These are phyloP conservation scores for Aspergillus japonicus DNA, from an alignment of 2,329 filamentous ascomycete species.

Conservation along the genomic window DNA sequence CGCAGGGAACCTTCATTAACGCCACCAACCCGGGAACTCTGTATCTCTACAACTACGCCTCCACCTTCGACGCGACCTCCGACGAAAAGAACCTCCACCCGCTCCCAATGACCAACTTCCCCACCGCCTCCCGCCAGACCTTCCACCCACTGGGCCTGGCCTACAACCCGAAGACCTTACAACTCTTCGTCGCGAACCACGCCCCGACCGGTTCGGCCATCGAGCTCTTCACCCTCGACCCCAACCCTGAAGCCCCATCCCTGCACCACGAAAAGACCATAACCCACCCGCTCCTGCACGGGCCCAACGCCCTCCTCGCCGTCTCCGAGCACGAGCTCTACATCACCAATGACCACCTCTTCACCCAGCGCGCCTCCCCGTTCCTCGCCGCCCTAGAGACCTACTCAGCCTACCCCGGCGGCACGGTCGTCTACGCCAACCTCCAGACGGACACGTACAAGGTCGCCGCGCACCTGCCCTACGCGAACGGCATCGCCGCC, in stretches of 20 bases:
- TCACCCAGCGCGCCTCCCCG: conserved; percentile 2
- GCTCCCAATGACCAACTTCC: not conserved
- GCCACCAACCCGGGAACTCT: not conserved
- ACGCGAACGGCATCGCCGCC: conserved; percentile 15
- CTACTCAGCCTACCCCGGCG: conserved; percentile 11
- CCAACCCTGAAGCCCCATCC: not conserved
- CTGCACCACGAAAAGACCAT: conserved; percentile 9
- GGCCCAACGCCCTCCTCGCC: conserved; percentile 16
- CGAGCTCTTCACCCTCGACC: conserved; percentile 16
- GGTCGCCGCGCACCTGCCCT: conserved; percentile 15
- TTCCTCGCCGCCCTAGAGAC: conserved; percentile 10
- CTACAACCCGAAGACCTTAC: conserved; percentile 11
- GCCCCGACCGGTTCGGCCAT: conserved; percentile 14
- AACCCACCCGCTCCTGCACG: conserved; percentile 7
- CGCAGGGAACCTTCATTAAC: conserved; percentile 10
- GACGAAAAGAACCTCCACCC: not conserved
- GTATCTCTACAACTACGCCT: conserved; percentile 7
- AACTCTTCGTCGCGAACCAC: conserved; percentile 19
- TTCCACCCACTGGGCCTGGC: conserved; percentile 21
- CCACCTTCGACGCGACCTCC: not conserved
- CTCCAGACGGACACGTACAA: conserved; percentile 6
- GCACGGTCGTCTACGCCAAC: conserved; percentile 12
- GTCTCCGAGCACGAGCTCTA: conserved; percentile 14
- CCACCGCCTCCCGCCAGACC: not conserved
- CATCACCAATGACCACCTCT: conserved; percentile 20